Conservation (phyloP, 306 rosid species). For the Quercus gilva region DNA sequence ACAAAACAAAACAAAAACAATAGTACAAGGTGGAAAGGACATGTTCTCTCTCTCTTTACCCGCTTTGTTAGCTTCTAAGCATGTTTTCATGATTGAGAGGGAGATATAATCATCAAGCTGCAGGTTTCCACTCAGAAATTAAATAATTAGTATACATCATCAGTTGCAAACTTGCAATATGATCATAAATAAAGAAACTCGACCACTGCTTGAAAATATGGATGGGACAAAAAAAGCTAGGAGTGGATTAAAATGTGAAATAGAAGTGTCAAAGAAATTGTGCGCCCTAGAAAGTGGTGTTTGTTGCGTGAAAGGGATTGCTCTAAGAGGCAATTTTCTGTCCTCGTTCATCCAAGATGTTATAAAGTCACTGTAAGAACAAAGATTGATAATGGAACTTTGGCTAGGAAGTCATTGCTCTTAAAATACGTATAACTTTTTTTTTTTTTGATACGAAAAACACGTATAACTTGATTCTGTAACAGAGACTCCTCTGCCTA, state of each 20-base stretch:
- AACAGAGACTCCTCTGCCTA: not conserved
- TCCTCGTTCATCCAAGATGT: not conserved
- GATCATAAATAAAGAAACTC: not conserved
- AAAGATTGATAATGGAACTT: not conserved
- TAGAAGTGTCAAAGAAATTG: slow-evolving; percentile 10
- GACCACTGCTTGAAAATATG: not conserved
- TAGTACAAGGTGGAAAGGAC: slow-evolving; percentile 9
- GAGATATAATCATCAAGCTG: slow-evolving; percentile 36
- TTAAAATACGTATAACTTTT: not conserved
- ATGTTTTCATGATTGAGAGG: slow-evolving; percentile 68
- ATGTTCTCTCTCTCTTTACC: slow-evolving; percentile 1
- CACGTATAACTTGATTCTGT: not conserved
- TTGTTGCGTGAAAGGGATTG: slow-evolving; percentile 50
- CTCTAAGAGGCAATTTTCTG: not conserved
- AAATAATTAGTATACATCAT: slow-evolving; percentile 23
- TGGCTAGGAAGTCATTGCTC: not conserved
- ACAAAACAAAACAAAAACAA: too few relatives aligned
- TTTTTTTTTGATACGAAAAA: too few relatives aligned
- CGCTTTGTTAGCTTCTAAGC: slow-evolving; percentile 79
- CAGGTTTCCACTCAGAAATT: slow-evolving; percentile 33
- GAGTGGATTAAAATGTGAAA: slow-evolving; percentile 24
- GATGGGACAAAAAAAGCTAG: not conserved
- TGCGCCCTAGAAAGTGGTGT: slow-evolving; percentile 32
- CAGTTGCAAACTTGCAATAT: not conserved
- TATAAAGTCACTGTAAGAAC: not conserved